Conservation (phyloP, 2,329 filamentous ascomycete genomes). For the Emergomyces africanus region DNA sequence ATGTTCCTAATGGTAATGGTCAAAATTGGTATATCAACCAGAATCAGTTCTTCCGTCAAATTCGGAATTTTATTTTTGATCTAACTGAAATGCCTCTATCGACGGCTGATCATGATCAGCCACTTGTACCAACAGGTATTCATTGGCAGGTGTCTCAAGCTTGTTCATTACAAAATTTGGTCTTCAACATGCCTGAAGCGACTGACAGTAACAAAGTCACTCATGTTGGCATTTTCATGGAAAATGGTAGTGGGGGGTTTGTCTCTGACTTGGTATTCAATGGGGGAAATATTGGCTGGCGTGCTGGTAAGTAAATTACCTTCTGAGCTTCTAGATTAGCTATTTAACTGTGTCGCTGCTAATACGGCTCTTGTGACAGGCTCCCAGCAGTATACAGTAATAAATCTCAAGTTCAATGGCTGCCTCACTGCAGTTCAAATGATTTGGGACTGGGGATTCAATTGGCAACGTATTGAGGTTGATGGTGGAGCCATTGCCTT, state of each 20-base stretch:
- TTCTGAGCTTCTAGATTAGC: neutral
- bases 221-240: conserved; percentile 15
- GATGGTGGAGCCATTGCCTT: conserved; percentile 2
- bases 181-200: conserved; percentile 52
- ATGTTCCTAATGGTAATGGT: conserved; percentile 41
- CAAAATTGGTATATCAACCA: conserved; percentile 58
- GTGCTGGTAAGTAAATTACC: neutral
- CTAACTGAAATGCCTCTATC: conserved; percentile 45
- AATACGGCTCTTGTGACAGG: neutral
- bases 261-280: conserved; percentile 47
- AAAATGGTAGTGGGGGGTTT: conserved; percentile 41
- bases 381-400: conserved; percentile 2
- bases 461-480: conserved; percentile 2
- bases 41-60: conserved; percentile 59
- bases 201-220: conserved; percentile 16
- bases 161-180: conserved; percentile 58
- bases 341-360: neutral
- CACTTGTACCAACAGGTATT: conserved; percentile 29
- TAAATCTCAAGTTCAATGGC: conserved; percentile 1
- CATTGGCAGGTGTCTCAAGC: conserved; percentile 68
- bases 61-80: conserved; percentile 64
- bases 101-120: conserved; percentile 11
- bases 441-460: conserved; percentile 2
- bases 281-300: conserved; percentile 42
- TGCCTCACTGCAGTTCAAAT: conserved; percentile 3